Evolutionary conservation across 2,329 filamentous ascomycete species (phyloP).

Genomic region (Aspergillus oerlinghausenensis): DNA sequence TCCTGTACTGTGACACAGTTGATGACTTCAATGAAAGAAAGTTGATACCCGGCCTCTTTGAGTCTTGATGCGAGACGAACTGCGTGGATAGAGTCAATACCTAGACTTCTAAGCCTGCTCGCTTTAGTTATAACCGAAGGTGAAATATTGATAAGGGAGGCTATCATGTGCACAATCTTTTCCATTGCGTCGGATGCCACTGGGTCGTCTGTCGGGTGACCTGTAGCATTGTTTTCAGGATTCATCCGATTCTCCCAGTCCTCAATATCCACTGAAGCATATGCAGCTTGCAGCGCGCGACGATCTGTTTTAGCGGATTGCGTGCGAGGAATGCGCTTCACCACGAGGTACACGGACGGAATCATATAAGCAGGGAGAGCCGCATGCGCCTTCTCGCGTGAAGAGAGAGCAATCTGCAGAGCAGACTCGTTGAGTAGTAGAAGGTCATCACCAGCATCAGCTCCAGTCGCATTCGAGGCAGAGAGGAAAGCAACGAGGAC

Average conservation of each 20-base stretch:
- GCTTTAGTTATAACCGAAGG: constrained; percentile 15
- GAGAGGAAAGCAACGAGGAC: constrained; percentile 34
- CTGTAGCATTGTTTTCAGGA: constrained; percentile 7
- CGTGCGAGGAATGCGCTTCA: constrained; percentile 25
- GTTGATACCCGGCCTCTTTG: constrained; percentile 17
- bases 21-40: constrained; percentile 28
- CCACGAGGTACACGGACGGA: constrained; percentile 28
- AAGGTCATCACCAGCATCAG: constrained; percentile 1
- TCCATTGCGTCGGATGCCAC: not conserved
- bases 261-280: constrained; percentile 23
- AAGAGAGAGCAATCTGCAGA: constrained; percentile 19
- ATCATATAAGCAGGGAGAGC: constrained; percentile 31
- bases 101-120: constrained; percentile 24
- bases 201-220: not conserved
- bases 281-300: constrained; percentile 22
- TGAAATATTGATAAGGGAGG: constrained; percentile 19
- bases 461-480: constrained; percentile 14
- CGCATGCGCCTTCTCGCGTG: constrained; percentile 16
- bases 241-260: constrained; percentile 23
- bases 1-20: constrained; percentile 26
- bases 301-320: constrained; percentile 33
- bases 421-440: constrained; percentile 14
- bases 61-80: constrained; percentile 25
- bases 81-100: constrained; percentile 30
- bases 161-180: constrained; percentile 19